Conservation (phyloP, 441 rosid genomes). For the Mallotus japonicus region DNA sequence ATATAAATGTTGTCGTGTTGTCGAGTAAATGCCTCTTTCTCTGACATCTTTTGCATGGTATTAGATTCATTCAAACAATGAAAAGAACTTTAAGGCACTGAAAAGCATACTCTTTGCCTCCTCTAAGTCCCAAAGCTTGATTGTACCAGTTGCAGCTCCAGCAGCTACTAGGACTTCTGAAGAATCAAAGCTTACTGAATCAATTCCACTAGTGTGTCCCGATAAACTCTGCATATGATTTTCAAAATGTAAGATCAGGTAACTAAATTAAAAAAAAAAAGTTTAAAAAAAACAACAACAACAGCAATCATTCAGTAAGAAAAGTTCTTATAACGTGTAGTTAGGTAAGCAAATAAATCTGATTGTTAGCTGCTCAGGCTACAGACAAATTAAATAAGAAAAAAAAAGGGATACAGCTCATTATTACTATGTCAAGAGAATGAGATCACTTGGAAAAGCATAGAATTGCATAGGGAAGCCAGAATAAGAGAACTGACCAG, state of each 20-base stretch:
- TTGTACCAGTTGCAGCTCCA: slow-evolving; percentile 97
- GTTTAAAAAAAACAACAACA: too few relatives aligned
- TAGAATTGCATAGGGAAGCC: not conserved
- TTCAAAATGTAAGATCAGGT: slow-evolving; percentile 12
- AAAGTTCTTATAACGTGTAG: not conserved
- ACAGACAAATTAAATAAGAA: not conserved
- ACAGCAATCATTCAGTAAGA: too few relatives aligned
- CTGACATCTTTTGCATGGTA: not conserved
- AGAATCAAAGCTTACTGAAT: slow-evolving; percentile 95
- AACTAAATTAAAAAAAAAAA: not conserved
- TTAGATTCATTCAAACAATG: not conserved
- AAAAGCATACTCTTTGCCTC: slow-evolving; percentile 86
- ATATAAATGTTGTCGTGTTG: not conserved
- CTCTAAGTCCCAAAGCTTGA: slow-evolving; percentile 98
- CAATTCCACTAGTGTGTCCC: slow-evolving; percentile 94
- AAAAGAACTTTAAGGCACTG: slow-evolving; percentile 11
- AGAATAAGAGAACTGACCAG: slow-evolving; percentile 54
- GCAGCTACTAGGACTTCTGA: slow-evolving; percentile 93
- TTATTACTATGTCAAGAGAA: too few relatives aligned
- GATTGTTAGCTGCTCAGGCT: not conserved
- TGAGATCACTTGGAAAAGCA: too few relatives aligned
- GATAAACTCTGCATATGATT: slow-evolving; percentile 69
- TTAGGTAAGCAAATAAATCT: not conserved
- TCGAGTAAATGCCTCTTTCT: not conserved
- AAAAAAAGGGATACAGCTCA: too few relatives aligned